Base-by-base conservation (phyloP, 805 yeast species). In the Teunomyces stri region DNA sequence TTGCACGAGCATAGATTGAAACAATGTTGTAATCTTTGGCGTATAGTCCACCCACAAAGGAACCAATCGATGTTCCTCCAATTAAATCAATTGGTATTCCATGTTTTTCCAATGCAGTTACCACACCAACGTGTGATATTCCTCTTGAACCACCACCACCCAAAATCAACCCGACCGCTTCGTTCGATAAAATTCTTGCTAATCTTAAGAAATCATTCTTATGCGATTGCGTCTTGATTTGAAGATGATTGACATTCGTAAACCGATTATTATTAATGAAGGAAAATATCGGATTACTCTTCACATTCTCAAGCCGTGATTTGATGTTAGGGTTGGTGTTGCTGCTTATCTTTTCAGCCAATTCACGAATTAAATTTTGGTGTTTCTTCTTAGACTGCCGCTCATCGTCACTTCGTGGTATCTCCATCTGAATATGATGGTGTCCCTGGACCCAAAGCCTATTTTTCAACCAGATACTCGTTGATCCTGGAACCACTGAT, bases 81-180 rank as follows among this genome's bases (percentile, higher is more conserved):
- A 92, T 80, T 51, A 91, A 72, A 66, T 92, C 99, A 31, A 94
- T 84, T 0, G 99, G 99, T 11, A 92, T 87, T 0, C 97, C 97
- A 46, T 83, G 82, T 52, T 88, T 95, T 62, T 92, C 98, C 7
- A 92, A 68, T 0, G 97, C 96, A 43, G 82, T 81, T n/a, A 92
- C 79, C 3, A 94, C 85, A 3, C 99, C 99, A 35, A 92, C 75
- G 62, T 92, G 99, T 11, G 96, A 80, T 11, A 92, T 75, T 1
- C 99, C 99, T 55, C 98, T 75, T 0, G 98, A 96, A 37, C 99
- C 99, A 35, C 99, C 99, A 11, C 99, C 99, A 5, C 99, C 99
- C 3, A 92, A 72, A 5, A 92, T 97, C 15, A 94, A 71, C 0
- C 98, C 99, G 35, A 94, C 87, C 0, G 97, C 96, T 61, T 90